Evolutionary conservation across 306 rosid genomes (phyloP).

Genomic region (Sophora flavescens): DNA sequence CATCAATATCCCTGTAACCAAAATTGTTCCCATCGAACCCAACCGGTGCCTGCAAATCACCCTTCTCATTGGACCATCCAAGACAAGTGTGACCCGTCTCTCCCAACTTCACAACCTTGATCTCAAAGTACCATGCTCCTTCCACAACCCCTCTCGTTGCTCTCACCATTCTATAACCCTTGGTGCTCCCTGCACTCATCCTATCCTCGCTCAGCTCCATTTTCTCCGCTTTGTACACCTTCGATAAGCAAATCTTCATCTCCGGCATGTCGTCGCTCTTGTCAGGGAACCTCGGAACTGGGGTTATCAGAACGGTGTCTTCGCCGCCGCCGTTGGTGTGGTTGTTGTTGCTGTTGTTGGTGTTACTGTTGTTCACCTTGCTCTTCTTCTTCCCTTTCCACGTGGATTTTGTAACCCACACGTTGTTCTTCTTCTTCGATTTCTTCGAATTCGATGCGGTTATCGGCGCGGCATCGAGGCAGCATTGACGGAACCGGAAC

Average conservation of each 20-base stretch:
- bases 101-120: slow-evolving; percentile 77
- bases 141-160: slow-evolving; percentile 87
- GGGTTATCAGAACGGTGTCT: slow-evolving; percentile 83
- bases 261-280: slow-evolving; percentile 81
- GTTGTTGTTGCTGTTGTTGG: slow-evolving; percentile 53
- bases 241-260: slow-evolving; percentile 80
- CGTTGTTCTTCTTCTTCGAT: slow-evolving; percentile 88
- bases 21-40: slow-evolving; percentile 91
- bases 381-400: slow-evolving; percentile 90
- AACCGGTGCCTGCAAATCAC: slow-evolving; percentile 97
- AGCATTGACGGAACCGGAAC: slow-evolving; percentile 8
- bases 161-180: slow-evolving; percentile 97
- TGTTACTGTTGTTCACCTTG: slow-evolving; percentile 60
- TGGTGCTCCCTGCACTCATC: slow-evolving; percentile 85
- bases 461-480: not conserved
- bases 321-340: slow-evolving; percentile 54
- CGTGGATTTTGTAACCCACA: slow-evolving; percentile 91
- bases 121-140: slow-evolving; percentile 96
- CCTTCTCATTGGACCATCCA: slow-evolving; percentile 92
- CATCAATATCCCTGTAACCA: slow-evolving; percentile 94
- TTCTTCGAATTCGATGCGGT: slow-evolving; percentile 63
- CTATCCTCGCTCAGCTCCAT: slow-evolving; percentile 90
- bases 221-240: slow-evolving; percentile 95
- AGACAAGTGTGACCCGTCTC: slow-evolving; percentile 88
- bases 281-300: slow-evolving; percentile 86